phyloP scores from a whole-genome alignment of 805 yeast species.

The Wickerhamiella slavikovae region DNA sequence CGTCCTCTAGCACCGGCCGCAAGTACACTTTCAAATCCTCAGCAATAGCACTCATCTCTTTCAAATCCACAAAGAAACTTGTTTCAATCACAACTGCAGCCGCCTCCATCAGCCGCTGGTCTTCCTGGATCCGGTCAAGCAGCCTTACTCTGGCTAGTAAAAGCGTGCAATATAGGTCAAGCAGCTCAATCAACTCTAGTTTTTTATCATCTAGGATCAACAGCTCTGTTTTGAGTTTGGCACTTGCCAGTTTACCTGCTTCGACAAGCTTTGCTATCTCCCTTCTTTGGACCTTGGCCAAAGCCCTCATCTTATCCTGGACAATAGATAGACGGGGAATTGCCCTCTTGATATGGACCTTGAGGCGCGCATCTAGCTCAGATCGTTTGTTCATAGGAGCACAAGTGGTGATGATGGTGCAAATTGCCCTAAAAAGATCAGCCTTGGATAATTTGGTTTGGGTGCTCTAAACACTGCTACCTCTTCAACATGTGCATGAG shows the following conservation, averaged over 20 bases:
- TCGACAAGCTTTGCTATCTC: slow-evolving; percentile 47
- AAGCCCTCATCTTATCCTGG: slow-evolving; percentile 54
- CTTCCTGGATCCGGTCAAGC: slow-evolving; percentile 19
- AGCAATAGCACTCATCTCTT: too few relatives aligned
- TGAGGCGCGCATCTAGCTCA: slow-evolving; percentile 4
- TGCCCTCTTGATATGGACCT: slow-evolving; percentile 18
- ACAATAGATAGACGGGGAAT: slow-evolving; percentile 47
- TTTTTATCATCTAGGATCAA: slow-evolving; percentile 65
- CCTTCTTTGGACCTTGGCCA: slow-evolving; percentile 55
- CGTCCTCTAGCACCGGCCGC: too few relatives aligned
- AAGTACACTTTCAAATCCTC: too few relatives aligned
- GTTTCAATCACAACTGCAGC: slow-evolving; percentile 48
- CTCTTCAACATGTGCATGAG: too few relatives aligned
- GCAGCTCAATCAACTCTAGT: slow-evolving; percentile 54
- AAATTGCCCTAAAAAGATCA: background rate
- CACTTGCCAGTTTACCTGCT: slow-evolving; percentile 60
- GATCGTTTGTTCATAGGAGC: background rate
- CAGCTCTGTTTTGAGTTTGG: slow-evolving; percentile 65
- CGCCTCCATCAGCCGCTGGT: slow-evolving; percentile 38
- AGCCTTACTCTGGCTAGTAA: slow-evolving; percentile 53
- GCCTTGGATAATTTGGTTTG: background rate
- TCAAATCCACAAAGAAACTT: slow-evolving; percentile 30
- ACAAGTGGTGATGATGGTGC: background rate
- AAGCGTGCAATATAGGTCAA: slow-evolving; percentile 69
- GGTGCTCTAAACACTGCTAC: too few relatives aligned